Base-by-base conservation (phyloP, 176 grass and related monocot species). In the Eremochloa ophiuroides region DNA sequence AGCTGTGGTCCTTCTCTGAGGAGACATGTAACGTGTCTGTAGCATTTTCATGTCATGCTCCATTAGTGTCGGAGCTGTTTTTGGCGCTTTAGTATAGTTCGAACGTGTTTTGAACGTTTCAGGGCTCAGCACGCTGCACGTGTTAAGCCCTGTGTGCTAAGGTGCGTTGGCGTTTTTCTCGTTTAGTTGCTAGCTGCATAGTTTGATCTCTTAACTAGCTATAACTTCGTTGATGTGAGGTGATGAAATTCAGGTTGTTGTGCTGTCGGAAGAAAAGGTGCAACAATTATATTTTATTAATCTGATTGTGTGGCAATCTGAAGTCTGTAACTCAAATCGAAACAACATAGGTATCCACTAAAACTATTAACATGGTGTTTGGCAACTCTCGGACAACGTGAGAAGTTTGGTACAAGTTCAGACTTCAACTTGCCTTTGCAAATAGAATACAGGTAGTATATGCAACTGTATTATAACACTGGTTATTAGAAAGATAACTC, bases 361-460 rank as follows among this genome's bases (percentile, higher is more conserved):
- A 69, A 82, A 51, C 23, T 56, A 50, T 79, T 50, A 72, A 72
- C 3, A 71, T 76, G 65, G 2, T 25, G n/a, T n/a, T 25, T 35
- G 39, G 5, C 34, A 39, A 37, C 65, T 68, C 65, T 40, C 0
- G 2, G 2, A 40, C 11, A 67, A 22, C 8, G 2, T 56, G 40
- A 70, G 39, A 70, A 70, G 2, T 44, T 27, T 17, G 5, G 23
- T 27, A 8, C 66, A 70, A 2, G 39, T 44, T 41, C 23, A 56
- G 17, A 44, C 16, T 66, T 75, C 61, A 60, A 69, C 23, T 61
- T 41, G 25, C 13, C 62, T 76, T 73, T 34, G 20, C 48, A 84
- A 48, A 79, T n/a, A 77, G 78, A 88, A 84, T 40, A 73, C 3
- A 15, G 40, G 43, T 38, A 74, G 10, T 40, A 62, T 33, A 77